Evolutionary conservation across 108 stramenopile species (phyloP), one percentile per base, ranked within the genome.

Genomic region (Fistulifera pelliculosa): DNA sequence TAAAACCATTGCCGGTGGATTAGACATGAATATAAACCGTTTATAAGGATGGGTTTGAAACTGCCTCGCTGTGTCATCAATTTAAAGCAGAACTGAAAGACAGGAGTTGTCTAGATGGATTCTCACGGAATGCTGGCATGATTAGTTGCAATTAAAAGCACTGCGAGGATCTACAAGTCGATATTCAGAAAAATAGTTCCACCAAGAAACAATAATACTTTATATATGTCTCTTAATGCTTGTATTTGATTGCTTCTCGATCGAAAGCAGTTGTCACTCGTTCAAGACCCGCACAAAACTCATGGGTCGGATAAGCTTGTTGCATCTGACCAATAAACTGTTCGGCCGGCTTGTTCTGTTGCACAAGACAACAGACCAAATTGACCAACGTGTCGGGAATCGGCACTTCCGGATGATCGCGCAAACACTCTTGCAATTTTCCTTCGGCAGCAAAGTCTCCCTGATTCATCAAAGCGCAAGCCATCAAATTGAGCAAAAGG

Each of bases 401-500:
- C 13, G 27, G 21, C 21, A 51, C 49, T 24, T 78, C 83, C 27
- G 54, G 50, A 47, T 76, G 68, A 59, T 85, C 86, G 27, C 69
- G 68, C 53, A 83, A 40, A 49, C 59, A 54, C 68, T 96, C 94
- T 50, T 64, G 55, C 44, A 98, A 71, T 47, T 61, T 74, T 26
- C 40, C 27, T 64, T 96, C 92, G 4, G 97, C 77, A 8, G 72
- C 77, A 56, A 85, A 96, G 38, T 93, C 80, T 45, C 89, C 91
- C 45, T 73, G 65, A 27, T 83, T 83, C 88, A 96, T 86, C 55
- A 91, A 80, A 10, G 90, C 85, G 42, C 80, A 90, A 14, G 96
- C 94, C 60, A 77, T 58, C 24, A 92, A 68, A 62, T 96, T 98
- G 60, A 96, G 74, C 43, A 98, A 61, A 62, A 91, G 61, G 88